Base-by-base conservation (phyloP, 768 basidiomycete species). In the Tricholoma terreum region DNA sequence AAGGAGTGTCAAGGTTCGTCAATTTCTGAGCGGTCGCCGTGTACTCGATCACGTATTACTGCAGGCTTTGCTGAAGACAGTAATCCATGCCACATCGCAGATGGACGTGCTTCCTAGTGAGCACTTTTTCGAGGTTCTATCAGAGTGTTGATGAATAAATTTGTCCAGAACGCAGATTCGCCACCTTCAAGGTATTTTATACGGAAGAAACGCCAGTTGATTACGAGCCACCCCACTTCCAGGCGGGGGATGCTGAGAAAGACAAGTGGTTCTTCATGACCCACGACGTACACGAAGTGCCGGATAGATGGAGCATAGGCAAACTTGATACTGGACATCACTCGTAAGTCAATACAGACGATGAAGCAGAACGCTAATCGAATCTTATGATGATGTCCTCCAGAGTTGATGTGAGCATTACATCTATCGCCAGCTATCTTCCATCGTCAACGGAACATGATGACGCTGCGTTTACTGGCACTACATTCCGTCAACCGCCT, bases 101-200 rank as follows among this genome's bases (percentile, higher is more conserved):
- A 88, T 93, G 88, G 90, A 92, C 55, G 71, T 78, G 21, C 73
- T 94, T 45, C 92, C 92, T 6, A 86, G 92, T 90, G 66, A 49
- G 84, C 73, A 7, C 24, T 52, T 55, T 40, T 2, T 6, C 12
- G 22, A 19, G n/a, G 21, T n/a, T 27, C 46, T 36, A 14, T 36
- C 24, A 27, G 8, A 9, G 9, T 17, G 6, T 42, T 30, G 12
- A 36, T 10, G 24, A 51, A 33, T 11, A 34, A 19, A 56, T 17
- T 4, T 27, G 24, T 49, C 15, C 65, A 90, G 91, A 84, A 63
- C 86, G 85, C 48, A 87, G 92, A 33, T 94, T 80, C 65, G 90
- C 92, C n/a, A 90, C 87, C 19, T 91, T 94, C 76, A 94, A 95
- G 67, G 71, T 92, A 10, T 92, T 88, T 67, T 94, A 93, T 68